Evolutionary conservation across 1,284 basidiomycete species (phyloP).

Genomic region (Cutaneotrichosporon spelunceum): DNA sequence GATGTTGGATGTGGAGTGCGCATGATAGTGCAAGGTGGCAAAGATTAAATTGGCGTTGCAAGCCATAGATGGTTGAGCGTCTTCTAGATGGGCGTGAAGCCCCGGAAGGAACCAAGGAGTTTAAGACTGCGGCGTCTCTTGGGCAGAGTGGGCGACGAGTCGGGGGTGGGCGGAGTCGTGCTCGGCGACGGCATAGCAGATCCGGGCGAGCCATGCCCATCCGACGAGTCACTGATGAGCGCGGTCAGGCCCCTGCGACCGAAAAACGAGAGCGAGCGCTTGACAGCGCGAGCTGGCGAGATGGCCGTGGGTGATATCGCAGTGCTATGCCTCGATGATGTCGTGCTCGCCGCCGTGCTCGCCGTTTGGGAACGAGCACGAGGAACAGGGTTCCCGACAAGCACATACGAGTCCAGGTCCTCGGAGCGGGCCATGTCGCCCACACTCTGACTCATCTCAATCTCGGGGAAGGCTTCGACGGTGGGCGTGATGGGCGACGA

Average conservation of each 20-base stretch:
- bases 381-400: not conserved
- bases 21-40: not conserved
- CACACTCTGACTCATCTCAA: not conserved
- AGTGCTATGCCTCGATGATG: not conserved
- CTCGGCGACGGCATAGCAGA: not conserved
- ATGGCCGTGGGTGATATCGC: not conserved
- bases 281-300: not conserved
- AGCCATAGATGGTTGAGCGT: not conserved
- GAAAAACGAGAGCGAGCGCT: constrained; percentile 17
- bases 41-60: not conserved
- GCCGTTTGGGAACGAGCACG: not conserved
- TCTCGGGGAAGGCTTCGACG: not conserved
- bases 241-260: constrained; percentile 3
- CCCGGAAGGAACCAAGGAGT: constrained; percentile 20
- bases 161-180: constrained; percentile 5
- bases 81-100: constrained; percentile 17
- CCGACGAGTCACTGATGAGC: not conserved
- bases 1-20: constrained; percentile 1
- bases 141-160: not conserved
- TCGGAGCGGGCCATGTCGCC: not conserved
- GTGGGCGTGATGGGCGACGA: constrained; percentile 5
- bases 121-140: constrained; percentile 20
- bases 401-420: not conserved
- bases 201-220: not conserved
- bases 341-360: not conserved